Base-by-base conservation (phyloP, 2,329 filamentous ascomycete genomes). In the Clathrospora elynae region DNA sequence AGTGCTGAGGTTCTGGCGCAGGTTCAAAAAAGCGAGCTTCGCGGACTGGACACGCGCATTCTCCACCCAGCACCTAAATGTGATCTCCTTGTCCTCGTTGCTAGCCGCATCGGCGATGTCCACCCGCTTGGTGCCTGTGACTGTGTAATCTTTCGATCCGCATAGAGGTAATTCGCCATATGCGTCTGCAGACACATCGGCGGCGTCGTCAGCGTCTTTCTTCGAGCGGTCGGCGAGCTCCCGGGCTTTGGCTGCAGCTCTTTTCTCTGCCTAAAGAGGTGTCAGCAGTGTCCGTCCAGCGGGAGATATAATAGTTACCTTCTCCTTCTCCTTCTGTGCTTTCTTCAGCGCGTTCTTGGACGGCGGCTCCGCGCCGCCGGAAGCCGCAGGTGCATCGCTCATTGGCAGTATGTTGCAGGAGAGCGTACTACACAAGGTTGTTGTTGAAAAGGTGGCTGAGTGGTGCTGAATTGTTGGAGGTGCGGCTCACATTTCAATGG, bases 21-120 rank as follows among this genome's bases (percentile, higher is more conserved):
- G 79, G 75, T 93, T 90, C 61, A 96, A 74, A 74, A 96, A 96
- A 28, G 84, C 87, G 76, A 96, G 86, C 78, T 96, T 95, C 56
- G 90, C 90, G 47, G 87, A 86, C 75, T 97, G 92, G 59, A 87
- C 85, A 55, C 92, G 83, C 20, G 87, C 83, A 75, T 95, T 96
- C 70, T 95, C 88, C 25, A 96, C 80, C 77, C 88, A 89, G 19
- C 83, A 89, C 24, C 90, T 81, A 61, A 96, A 78, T 30, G 83
- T 84, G 57, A 96, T 80, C 22, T 73, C 71, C 43, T 72, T 72
- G 51, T 70, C 72, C 34, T 62, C 65, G 46, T 67, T 47, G 14
- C 58, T 53, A 40, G 56, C 57, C 25, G 61, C 52, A 19, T 59
- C 55, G 42, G 79, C 78, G 25, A 95, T 77, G 42, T 83, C 73